Evolutionary conservation across 441 rosid genomes (phyloP), one percentile per base, ranked within the genome.

Genomic region (Gossypium davidsonii): DNA sequence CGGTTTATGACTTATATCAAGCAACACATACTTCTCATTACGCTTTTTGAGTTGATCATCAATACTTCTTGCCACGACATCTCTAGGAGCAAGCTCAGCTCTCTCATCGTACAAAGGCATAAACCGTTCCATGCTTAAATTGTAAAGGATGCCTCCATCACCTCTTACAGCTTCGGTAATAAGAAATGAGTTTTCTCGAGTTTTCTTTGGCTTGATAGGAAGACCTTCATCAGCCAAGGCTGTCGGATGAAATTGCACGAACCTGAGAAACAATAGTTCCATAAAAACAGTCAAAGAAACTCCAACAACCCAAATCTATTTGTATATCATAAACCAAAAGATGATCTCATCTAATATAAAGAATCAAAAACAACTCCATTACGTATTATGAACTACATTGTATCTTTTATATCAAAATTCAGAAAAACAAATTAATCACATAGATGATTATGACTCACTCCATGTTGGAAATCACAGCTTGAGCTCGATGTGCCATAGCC

Each of bases 211-310:
- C 81, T 88, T 83, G 61, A 86, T 75, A 42, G 97, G 97, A 76
- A 94, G 93, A 59, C 99, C 99, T 84, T 92, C 91, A 17, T 91
- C 99, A 28, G 99, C 98, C 78, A 94, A 84, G 79, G 99, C 96
- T 63, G 97, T 94, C 3, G 99, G 99, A 78, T 94, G 99, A 82
- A 94, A 94, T 84, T 94, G 98, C 76, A 94, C 99, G 73, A 94
- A 92, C 81, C 98, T 92, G 88, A 67, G 63, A 67, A 67, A 77
- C 53, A 63, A 66, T 25, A 70, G 39, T 57, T 46, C 67, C 39
- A 44, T 58, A 70, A 39, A 64, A 56, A 39, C 73, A 52, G 53
- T 65, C 58, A 66, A 42, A 58, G 60, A 58, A 70, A 37, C 46
- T 34, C 11, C 44, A 58, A 17, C 39, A 20, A 48, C 21, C 3